phyloP scores from a whole-genome alignment of 306 rosid genomes.

The Fragaria ananassa region DNA sequence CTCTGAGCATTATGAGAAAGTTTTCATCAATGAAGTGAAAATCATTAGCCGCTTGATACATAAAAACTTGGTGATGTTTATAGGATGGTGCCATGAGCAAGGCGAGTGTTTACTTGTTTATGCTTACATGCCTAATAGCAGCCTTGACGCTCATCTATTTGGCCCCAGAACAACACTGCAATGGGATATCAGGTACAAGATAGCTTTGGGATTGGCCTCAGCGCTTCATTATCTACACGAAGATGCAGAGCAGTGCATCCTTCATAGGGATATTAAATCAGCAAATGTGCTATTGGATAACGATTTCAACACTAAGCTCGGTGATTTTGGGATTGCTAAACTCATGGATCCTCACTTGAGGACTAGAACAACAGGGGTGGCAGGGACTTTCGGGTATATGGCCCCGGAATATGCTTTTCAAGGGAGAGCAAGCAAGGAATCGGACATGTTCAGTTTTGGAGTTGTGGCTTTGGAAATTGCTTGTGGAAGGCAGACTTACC shows the following conservation, averaged over 20 bases:
- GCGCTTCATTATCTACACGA: conserved; percentile 47
- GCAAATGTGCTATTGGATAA: conserved; percentile 51
- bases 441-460: too few species aligned
- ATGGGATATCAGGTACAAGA: conserved; percentile 9
- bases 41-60: conserved; percentile 17
- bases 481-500: too few species aligned
- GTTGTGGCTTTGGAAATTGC: too few species aligned
- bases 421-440: too few species aligned
- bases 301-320: conserved; percentile 24
- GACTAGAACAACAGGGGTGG: neutral
- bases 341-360: conserved; percentile 24
- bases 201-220: conserved; percentile 5
- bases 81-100: conserved; percentile 22
- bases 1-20: conserved; percentile 22
- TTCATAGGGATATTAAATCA: conserved; percentile 59
- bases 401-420: too few species aligned
- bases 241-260: conserved; percentile 52
- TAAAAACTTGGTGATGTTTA: conserved; percentile 10
- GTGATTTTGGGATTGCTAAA: conserved; percentile 25
- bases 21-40: conserved; percentile 19
- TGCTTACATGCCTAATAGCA: conserved; percentile 12
- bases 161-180: neutral
- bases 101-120: conserved; percentile 44
- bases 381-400: too few species aligned
- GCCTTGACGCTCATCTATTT: conserved; percentile 9